Evolutionary conservation across 306 rosid genomes (phyloP).

Genomic region (Neltuma alba): DNA sequence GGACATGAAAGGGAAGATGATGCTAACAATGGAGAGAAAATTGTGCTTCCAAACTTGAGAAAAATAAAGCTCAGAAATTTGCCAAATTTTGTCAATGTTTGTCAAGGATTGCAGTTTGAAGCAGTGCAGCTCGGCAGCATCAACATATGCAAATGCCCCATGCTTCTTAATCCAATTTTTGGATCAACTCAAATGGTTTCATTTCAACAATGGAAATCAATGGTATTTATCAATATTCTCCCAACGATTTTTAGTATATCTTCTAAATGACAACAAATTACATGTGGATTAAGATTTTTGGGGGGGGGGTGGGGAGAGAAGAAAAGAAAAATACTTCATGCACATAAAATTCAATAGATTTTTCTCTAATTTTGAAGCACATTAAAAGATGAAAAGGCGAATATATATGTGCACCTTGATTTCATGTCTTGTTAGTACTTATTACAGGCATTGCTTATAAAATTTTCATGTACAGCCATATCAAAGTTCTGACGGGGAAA

Average conservation of each 20-base stretch:
- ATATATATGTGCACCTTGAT: background rate
- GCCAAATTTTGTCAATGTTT: background rate
- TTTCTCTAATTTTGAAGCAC: background rate
- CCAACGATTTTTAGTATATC: background rate
- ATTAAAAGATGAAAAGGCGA: background rate
- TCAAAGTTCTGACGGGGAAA: no score
- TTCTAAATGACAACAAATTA: background rate
- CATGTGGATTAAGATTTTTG: background rate
- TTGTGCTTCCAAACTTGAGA: background rate
- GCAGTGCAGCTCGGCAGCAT: background rate
- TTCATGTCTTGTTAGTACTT: background rate
- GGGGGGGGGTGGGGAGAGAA: background rate
- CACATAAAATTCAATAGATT: background rate
- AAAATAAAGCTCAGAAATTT: background rate
- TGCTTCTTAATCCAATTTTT: background rate
- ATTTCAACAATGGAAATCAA: background rate
- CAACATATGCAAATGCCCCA: background rate
- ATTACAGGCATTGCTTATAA: background rate
- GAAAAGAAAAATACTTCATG: background rate
- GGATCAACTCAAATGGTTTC: background rate
- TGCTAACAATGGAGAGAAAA: background rate
- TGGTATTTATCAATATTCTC: background rate
- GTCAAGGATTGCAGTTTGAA: background rate
- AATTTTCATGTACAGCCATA: no score
- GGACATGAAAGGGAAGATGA: background rate